Conservation (phyloP, 1,284 basidiomycete species). For the Cryptococcus sp. region DNA sequence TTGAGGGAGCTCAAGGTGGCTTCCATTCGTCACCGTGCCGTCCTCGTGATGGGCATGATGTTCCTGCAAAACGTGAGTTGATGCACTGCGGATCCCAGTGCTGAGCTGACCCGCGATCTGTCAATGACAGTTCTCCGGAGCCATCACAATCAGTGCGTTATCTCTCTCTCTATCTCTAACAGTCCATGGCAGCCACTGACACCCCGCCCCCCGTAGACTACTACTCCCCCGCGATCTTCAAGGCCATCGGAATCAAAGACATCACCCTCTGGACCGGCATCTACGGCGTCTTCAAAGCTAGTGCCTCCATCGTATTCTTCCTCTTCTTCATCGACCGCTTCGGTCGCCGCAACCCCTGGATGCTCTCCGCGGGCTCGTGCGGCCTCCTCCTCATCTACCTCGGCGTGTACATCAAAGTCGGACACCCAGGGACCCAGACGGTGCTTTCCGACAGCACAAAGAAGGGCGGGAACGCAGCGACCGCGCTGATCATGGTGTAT, state of each 20-base stretch:
- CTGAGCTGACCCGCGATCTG: neutral
- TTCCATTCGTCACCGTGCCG: constrained; percentile 25
- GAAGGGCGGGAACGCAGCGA: constrained; percentile 30
- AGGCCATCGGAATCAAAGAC: constrained; percentile 40
- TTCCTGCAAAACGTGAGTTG: constrained; percentile 33
- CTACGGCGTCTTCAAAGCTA: constrained; percentile 48
- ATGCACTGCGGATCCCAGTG: neutral
- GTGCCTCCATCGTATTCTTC: constrained; percentile 25
- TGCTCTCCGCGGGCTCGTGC: constrained; percentile 26
- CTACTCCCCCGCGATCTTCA: constrained; percentile 44
- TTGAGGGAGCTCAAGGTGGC: constrained; percentile 24
- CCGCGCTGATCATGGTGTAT: constrained; percentile 35
- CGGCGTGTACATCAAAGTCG: constrained; percentile 30
- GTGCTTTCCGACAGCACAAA: constrained; percentile 20
- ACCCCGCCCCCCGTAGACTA: constrained; percentile 16
- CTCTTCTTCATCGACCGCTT: constrained; percentile 36
- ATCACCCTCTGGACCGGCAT: constrained; percentile 46
- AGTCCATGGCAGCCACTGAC: too few species aligned
- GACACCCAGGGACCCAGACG: constrained; percentile 6
- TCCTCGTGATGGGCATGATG: constrained; percentile 15
- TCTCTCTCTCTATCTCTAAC: neutral
- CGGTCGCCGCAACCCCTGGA: constrained; percentile 36
- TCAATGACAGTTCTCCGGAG: constrained; percentile 26
- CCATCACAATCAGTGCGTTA: constrained; percentile 18
- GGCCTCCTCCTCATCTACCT: constrained; percentile 27